Base-by-base conservation (phyloP, 371 early-diverging fungal species). In the Mortierella sp. region DNA sequence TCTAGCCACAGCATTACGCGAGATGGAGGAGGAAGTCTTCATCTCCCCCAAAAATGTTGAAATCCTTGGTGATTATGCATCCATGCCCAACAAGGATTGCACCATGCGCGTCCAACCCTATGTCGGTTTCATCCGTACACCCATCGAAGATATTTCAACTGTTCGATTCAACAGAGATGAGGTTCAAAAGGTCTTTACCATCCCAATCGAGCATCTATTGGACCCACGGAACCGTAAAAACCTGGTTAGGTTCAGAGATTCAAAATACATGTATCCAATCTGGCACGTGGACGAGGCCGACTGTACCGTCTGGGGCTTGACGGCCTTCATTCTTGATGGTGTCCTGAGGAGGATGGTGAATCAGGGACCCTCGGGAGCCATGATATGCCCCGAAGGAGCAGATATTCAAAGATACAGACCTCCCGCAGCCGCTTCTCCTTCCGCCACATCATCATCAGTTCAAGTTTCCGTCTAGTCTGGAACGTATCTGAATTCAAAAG, bases 1-100 rank as follows among this genome's bases (percentile, higher is more conserved):
- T 8, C 80, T 85, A 52, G 79, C 62, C 12, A 91, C 97, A 2
- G 95, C 95, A 5, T 61, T 95, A 42, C 83, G 97, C 27, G 97
- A 96, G 65, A 92, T 95, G 11, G 46, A 76, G 17, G 96, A 97
- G 75, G 97, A 97, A 69, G 82, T 95, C n/a, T 90, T 87, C 0
- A 80, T 95, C 8, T 50, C 63, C 0, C 60, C 85, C 0, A 59
- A 59, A 0, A 50, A 76, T 5, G 82, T 95, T 0, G 83, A 85
- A 15, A 64, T 94, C 8, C 70, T 97, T 9, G 96, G 96, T 0
- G 65, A 72, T 44, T 83, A 89, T 61, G 80, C 87, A 4, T 60
- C 90, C 5, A 60, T 94, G 49, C 94, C 94, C 6, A 89, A 91
- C 71, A 80, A 85, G 52, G 80, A 81, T 17, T 80, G 83, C 2